Percentiles rank a stretch among this genome's conserved stretches.
phyloP scores from a whole-genome alignment of 768 basidiomycete species.

The Tubosaeta sp. region DNA sequence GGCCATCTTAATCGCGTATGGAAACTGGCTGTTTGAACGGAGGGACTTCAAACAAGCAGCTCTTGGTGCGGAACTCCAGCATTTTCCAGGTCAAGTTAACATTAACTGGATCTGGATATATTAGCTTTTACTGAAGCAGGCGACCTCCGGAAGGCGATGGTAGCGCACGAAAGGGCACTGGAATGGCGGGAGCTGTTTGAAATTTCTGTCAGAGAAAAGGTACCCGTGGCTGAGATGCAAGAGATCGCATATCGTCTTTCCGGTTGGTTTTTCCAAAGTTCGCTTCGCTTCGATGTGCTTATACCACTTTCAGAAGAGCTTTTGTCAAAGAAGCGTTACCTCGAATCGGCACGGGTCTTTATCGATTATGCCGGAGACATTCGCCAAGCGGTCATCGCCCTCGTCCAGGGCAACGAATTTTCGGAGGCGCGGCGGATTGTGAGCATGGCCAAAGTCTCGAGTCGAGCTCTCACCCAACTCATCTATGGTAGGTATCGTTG shows the following conservation, averaged over 20 bases:
- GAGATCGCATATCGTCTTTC: slow-evolving; percentile 74
- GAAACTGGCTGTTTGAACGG: slow-evolving; percentile 82
- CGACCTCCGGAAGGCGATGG: slow-evolving; percentile 68
- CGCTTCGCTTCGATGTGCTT: neutral
- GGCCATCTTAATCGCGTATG: slow-evolving; percentile 71
- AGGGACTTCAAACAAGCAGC: slow-evolving; percentile 84
- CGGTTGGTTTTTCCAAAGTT: slow-evolving; percentile 47
- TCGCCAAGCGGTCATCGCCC: slow-evolving; percentile 67
- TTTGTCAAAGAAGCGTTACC: slow-evolving; percentile 67
- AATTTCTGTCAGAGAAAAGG: slow-evolving; percentile 52
- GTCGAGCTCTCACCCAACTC: slow-evolving; percentile 9
- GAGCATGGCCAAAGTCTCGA: slow-evolving; percentile 21
- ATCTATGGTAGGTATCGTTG: slow-evolving; percentile 52
- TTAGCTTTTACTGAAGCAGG: slow-evolving; percentile 72
- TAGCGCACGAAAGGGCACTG: slow-evolving; percentile 80
- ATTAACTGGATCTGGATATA: slow-evolving; percentile 6
- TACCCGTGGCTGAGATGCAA: slow-evolving; percentile 51
- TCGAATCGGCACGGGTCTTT: slow-evolving; percentile 78
- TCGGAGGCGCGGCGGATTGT: slow-evolving; percentile 89
- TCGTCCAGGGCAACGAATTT: slow-evolving; percentile 78
- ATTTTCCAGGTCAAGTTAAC: neutral
- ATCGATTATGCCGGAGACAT: slow-evolving; percentile 81
- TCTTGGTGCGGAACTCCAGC: slow-evolving; percentile 52
- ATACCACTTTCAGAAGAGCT: slow-evolving; percentile 62
- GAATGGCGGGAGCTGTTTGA: slow-evolving; percentile 93